Conservation (phyloP, 1,284 basidiomycete genomes). For the Sanghuangporus baumii region DNA sequence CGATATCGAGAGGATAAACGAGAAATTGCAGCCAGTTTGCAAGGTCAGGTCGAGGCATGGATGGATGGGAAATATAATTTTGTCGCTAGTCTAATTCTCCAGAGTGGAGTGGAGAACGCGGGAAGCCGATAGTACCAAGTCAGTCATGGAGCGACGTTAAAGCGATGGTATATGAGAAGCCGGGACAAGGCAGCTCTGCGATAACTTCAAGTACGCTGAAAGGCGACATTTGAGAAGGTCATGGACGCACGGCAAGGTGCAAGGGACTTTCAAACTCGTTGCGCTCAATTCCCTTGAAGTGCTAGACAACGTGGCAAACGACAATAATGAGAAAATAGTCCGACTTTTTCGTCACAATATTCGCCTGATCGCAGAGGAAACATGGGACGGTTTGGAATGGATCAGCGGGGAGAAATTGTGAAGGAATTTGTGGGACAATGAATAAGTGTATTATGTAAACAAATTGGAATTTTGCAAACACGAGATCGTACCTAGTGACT, state of each 20-base stretch:
- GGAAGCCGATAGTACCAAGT: not conserved
- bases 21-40: too few species aligned
- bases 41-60: too few species aligned
- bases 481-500: too few species aligned
- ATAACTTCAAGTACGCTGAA: not conserved
- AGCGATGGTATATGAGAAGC: conserved; percentile 12
- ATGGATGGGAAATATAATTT: too few species aligned
- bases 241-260: not conserved
- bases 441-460: not conserved
- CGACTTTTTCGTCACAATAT: not conserved
- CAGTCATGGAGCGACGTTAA: conserved; percentile 16
- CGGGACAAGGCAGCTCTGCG: not conserved
- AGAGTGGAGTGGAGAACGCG: too few species aligned
- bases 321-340: not conserved
- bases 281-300: not conserved
- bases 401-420: not conserved
- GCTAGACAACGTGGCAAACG: not conserved
- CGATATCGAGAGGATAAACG: too few species aligned
- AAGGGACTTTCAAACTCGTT: not conserved
- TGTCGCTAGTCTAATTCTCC: too few species aligned
- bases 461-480: not conserved
- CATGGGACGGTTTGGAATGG: not conserved
- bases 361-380: not conserved
- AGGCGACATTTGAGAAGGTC: too few species aligned
- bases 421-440: not conserved